phyloP scores from a whole-genome alignment of 192 early-diverging fungal genomes.

The Coemansia erecta region DNA sequence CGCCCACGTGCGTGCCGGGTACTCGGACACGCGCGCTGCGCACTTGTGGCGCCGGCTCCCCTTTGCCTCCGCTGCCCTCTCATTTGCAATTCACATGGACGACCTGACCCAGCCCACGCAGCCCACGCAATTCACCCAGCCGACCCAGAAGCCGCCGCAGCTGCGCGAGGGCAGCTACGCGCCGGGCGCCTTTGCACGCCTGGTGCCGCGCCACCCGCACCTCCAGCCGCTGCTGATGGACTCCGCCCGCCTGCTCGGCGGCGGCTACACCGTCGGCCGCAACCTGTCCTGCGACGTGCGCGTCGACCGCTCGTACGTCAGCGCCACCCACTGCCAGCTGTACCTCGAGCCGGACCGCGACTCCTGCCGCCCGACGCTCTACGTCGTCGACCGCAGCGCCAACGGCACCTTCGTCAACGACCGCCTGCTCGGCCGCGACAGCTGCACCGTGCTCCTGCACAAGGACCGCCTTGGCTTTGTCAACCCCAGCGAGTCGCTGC shows the following conservation, averaged over 20 bases:
- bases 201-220: slow-evolving; percentile 44
- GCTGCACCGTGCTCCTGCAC: slow-evolving; percentile 48
- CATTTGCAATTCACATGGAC: slow-evolving; percentile 1
- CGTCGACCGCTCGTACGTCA: slow-evolving; percentile 36
- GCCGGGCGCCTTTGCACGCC: slow-evolving; percentile 28
- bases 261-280: slow-evolving; percentile 43
- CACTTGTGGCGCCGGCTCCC: too few relatives aligned
- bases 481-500: slow-evolving; percentile 15
- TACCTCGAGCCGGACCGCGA: slow-evolving; percentile 32
- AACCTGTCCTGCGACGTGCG: slow-evolving; percentile 26
- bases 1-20: too few relatives aligned
- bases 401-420: slow-evolving; percentile 53
- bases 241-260: slow-evolving; percentile 17
- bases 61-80: background rate
- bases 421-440: slow-evolving; percentile 37
- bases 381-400: slow-evolving; percentile 35
- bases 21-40: too few relatives aligned
- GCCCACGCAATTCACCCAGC: slow-evolving; percentile 23
- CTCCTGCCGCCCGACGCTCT: slow-evolving; percentile 17
- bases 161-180: background rate
- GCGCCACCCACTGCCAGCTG: slow-evolving; percentile 35
- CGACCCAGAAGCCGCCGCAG: slow-evolving; percentile 38
- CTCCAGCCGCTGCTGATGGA: slow-evolving; percentile 29
- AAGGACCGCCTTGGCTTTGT: slow-evolving; percentile 40
- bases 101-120: slow-evolving; percentile 49